A percentile compares a stretch with the other conserved stretches of the same genome.
Evolutionary conservation across 2,329 filamentous ascomycete species (phyloP).

Genomic region (Talaromyces sp.): DNA sequence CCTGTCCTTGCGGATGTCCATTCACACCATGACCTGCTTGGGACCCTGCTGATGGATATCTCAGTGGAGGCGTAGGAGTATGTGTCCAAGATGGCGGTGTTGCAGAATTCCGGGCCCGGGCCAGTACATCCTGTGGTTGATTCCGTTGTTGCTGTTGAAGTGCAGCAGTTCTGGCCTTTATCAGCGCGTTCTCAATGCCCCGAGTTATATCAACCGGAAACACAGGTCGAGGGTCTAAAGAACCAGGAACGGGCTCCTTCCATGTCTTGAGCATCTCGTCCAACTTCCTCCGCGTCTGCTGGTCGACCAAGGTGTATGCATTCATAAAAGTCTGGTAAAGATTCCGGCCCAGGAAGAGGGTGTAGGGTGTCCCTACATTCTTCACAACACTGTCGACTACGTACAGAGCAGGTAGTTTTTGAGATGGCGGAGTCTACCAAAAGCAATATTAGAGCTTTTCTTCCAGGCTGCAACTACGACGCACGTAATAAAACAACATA

Average conservation of each 20-base stretch:
- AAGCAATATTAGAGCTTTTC: slow-evolving; percentile 30
- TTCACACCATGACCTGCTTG: slow-evolving; percentile 29
- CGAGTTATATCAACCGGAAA: slow-evolving; percentile 82
- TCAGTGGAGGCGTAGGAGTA: slow-evolving; percentile 65
- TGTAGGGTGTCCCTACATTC: slow-evolving; percentile 97
- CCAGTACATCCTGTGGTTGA: slow-evolving; percentile 51
- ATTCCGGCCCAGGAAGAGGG: slow-evolving; percentile 85
- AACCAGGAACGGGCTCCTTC: slow-evolving; percentile 94
- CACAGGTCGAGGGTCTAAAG: slow-evolving; percentile 85
- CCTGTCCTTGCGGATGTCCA: slow-evolving; percentile 24
- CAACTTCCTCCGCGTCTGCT: slow-evolving; percentile 77
- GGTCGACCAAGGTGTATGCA: slow-evolving; percentile 84
- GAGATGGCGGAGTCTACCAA: slow-evolving; percentile 71
- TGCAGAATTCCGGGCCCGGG: slow-evolving; percentile 47
- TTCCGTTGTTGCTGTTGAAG: slow-evolving; percentile 47
- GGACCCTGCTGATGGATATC: slow-evolving; percentile 33
- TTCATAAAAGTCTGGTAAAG: slow-evolving; percentile 96
- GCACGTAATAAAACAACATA: slow-evolving; percentile 39
- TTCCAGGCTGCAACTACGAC: slow-evolving; percentile 16
- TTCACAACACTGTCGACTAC: slow-evolving; percentile 98
- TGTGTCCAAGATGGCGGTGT: slow-evolving; percentile 61
- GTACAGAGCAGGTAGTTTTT: slow-evolving; percentile 93
- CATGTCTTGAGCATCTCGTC: slow-evolving; percentile 97
- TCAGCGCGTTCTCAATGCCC: slow-evolving; percentile 88
- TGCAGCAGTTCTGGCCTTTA: slow-evolving; percentile 66